Evolutionary conservation across 2,329 filamentous ascomycete species (phyloP).

Genomic region (Coniochaeta hoffmannii): DNA sequence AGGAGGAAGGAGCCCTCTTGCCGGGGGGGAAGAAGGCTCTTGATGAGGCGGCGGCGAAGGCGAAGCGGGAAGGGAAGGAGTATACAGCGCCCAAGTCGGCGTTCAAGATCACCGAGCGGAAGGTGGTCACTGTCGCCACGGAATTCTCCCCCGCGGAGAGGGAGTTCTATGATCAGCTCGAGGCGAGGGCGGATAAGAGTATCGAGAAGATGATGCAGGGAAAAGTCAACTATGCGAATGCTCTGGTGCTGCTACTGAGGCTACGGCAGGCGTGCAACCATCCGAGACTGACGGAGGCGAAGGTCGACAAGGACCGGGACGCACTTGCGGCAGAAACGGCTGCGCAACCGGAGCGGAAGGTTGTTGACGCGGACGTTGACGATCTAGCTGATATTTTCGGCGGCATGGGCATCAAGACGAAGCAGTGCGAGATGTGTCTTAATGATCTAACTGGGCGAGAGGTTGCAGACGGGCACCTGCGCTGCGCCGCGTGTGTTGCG

Average conservation of each 20-base stretch:
- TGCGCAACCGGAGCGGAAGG: conserved; percentile 40
- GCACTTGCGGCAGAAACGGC: conserved; percentile 60
- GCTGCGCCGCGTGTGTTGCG: conserved; percentile 66
- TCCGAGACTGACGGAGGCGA: conserved; percentile 76
- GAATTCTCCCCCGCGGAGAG: conserved; percentile 75
- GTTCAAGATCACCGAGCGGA: conserved; percentile 89
- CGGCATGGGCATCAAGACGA: conserved; percentile 68
- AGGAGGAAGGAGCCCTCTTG: conserved; percentile 73
- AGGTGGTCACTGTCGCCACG: conserved; percentile 72
- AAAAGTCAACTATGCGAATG: conserved; percentile 83
- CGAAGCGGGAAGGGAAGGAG: conserved; percentile 38
- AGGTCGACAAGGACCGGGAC: conserved; percentile 82
- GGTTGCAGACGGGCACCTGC: conserved; percentile 26
- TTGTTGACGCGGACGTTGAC: conserved; percentile 62
- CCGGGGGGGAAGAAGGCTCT: conserved; percentile 58
- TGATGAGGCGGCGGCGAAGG: conserved; percentile 29
- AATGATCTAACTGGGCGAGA: conserved; percentile 54
- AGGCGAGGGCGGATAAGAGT: conserved; percentile 76
- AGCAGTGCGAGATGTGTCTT: conserved; percentile 79
- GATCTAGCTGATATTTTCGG: conserved; percentile 81
- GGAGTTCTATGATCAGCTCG: conserved; percentile 77
- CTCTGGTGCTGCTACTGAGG: conserved; percentile 83
- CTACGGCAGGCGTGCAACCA: conserved; percentile 94
- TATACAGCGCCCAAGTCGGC: conserved; percentile 46
- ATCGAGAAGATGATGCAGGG: conserved; percentile 83